phyloP scores from a whole-genome alignment of 163 green algal genomes.

The Prototheca cutis region DNA sequence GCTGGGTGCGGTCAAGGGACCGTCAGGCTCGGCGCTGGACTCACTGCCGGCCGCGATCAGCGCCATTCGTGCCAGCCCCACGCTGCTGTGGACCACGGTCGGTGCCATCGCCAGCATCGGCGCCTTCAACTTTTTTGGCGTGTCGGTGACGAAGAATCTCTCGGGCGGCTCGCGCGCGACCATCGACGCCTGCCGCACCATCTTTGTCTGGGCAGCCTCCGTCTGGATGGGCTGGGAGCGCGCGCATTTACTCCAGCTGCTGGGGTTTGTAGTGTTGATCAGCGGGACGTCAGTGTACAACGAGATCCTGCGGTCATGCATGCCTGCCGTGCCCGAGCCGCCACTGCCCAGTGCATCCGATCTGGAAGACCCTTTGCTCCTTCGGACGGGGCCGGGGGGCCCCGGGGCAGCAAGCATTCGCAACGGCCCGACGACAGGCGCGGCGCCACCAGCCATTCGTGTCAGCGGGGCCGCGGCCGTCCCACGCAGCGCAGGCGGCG shows the following conservation, averaged over 20 bases:
- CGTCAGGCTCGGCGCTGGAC: constrained; percentile 38
- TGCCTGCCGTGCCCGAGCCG: constrained; percentile 17
- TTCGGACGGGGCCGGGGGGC: neutral
- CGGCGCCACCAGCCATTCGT: neutral
- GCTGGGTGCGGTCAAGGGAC: constrained; percentile 30
- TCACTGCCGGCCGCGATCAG: constrained; percentile 15
- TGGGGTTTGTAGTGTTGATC: constrained; percentile 64
- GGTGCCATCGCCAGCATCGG: constrained; percentile 56
- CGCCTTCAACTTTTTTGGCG: constrained; percentile 70
- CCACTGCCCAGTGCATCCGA: too few relatives aligned
- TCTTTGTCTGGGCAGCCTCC: constrained; percentile 65
- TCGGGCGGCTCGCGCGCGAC: constrained; percentile 58
- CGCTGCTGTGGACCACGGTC: constrained; percentile 33
- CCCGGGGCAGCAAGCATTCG: neutral
- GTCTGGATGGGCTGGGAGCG: constrained; percentile 67
- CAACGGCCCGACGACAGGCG: neutral
- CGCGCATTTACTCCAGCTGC: constrained; percentile 61
- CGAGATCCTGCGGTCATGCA: constrained; percentile 55
- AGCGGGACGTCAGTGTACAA: constrained; percentile 69
- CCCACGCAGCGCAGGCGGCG: neutral
- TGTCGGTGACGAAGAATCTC: constrained; percentile 60
- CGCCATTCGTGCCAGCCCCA: constrained; percentile 27
- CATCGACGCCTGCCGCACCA: constrained; percentile 71
- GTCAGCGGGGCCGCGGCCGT: neutral
- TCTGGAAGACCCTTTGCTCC: constrained; percentile 8